A percentile compares a stretch with the other conserved stretches of the same genome.
Conservation (phyloP, 164 flowering plant genomes). For the Magnolia officinalis region DNA sequence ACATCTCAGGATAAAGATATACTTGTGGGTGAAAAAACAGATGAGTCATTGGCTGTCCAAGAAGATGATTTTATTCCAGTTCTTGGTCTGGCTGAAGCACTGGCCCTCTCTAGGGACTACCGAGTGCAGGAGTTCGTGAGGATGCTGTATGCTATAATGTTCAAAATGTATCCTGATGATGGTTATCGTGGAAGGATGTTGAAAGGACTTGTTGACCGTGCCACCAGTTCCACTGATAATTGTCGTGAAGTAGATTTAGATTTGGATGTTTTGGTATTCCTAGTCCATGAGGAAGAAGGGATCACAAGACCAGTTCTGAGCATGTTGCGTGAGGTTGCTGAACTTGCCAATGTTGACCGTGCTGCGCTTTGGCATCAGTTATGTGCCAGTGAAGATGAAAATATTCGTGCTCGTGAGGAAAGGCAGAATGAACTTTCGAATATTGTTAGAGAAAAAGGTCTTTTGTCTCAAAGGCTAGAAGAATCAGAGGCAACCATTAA, state of each 20-base stretch:
- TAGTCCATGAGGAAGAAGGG: constrained; percentile 39
- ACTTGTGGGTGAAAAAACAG: constrained; percentile 40
- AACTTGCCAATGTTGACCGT: constrained; percentile 88
- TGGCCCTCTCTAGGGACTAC: constrained; percentile 71
- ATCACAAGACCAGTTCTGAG: constrained; percentile 67
- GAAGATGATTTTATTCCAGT: constrained; percentile 71
- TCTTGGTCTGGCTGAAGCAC: constrained; percentile 85
- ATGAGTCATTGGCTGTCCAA: constrained; percentile 43
- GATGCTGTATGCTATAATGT: constrained; percentile 67
- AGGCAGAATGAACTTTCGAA: constrained; percentile 54
- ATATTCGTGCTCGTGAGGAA: constrained; percentile 70
- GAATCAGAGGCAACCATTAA: constrained; percentile 76
- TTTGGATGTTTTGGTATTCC: constrained; percentile 64
- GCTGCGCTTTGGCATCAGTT: constrained; percentile 97
- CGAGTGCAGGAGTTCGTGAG: constrained; percentile 75
- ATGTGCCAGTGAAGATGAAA: constrained; percentile 87
- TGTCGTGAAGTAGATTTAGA: constrained; percentile 67
- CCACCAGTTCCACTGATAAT: constrained; percentile 54
- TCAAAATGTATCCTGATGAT: constrained; percentile 77
- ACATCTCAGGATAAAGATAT: constrained; percentile 41
- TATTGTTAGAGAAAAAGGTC: constrained; percentile 62
- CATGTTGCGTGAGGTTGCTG: constrained; percentile 95
- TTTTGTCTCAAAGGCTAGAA: constrained; percentile 57
- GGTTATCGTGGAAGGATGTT: constrained; percentile 66
- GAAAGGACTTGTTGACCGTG: constrained; percentile 86